These are phyloP conservation scores for Breynia disticha DNA, from an alignment of 441 rosid genomes.

Conservation along the genomic window DNA sequence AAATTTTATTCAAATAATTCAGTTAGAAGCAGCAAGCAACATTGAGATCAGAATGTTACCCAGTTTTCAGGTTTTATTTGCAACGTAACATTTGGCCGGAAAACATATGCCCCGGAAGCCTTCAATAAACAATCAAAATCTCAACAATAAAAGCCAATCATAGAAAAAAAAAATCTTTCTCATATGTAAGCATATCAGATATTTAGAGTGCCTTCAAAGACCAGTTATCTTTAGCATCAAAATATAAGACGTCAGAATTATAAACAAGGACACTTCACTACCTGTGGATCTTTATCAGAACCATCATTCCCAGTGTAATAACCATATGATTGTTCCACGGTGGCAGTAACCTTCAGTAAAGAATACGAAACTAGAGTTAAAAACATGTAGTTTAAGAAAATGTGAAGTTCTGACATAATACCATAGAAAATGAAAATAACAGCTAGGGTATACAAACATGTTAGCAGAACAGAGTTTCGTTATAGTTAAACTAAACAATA, in stretches of 20 bases:
- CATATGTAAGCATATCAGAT: conserved; percentile 4
- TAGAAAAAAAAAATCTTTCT: neutral
- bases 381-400: neutral
- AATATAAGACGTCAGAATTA: too few species aligned
- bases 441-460: neutral
- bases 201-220: neutral
- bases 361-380: conserved; percentile 3
- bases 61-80: conserved; percentile 46
- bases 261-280: conserved; percentile 17
- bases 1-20: conserved; percentile 3
- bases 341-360: conserved; percentile 53
- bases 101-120: conserved; percentile 93
- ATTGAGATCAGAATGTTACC: conserved; percentile 34
- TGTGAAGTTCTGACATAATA: neutral
- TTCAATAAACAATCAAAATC: conserved; percentile 15
- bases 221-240: conserved; percentile 2
- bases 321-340: conserved; percentile 53
- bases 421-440: neutral
- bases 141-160: neutral
- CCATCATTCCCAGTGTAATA: conserved; percentile 72
- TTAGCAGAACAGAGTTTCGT: conserved; percentile 6
- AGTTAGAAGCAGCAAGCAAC: conserved; percentile 10
- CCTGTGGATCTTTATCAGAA: conserved; percentile 75
- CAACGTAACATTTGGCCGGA: conserved; percentile 91
- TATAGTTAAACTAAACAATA: conserved; percentile 19